A percentile compares a stretch with the other conserved stretches of the same genome.
Conservation (phyloP, 1,284 basidiomycete genomes). For the Tilletia horrida region DNA sequence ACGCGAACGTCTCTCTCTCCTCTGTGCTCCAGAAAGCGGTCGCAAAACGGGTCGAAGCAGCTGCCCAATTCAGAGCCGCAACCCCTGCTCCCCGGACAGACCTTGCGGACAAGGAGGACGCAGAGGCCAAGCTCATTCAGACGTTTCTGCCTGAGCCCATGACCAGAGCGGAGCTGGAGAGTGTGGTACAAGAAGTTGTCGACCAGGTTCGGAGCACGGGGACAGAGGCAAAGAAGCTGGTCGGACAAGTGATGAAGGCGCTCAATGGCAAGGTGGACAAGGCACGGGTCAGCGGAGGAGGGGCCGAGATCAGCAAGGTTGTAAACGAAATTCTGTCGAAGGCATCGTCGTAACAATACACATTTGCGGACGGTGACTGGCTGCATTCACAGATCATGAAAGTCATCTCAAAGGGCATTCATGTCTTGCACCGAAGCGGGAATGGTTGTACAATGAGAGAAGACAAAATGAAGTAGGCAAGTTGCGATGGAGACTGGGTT, state of each 20-base stretch:
- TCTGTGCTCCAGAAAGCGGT: constrained; percentile 39
- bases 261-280: constrained; percentile 8
- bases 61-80: constrained; percentile 36
- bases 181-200: constrained; percentile 9
- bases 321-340: not conserved
- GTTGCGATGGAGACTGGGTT: too few species aligned
- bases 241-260: constrained; percentile 9
- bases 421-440: too few species aligned
- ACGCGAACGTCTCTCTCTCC: constrained; percentile 22
- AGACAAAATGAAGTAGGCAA: too few species aligned
- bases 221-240: constrained; percentile 4
- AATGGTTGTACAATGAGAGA: too few species aligned
- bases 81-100: constrained; percentile 37
- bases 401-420: too few species aligned
- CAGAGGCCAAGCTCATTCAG: constrained; percentile 33
- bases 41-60: constrained; percentile 35
- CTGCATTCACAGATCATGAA: too few species aligned
- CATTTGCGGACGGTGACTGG: not conserved
- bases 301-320: constrained; percentile 7
- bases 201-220: constrained; percentile 9
- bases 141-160: constrained; percentile 34
- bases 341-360: too few species aligned
- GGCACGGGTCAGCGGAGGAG: constrained; percentile 8
- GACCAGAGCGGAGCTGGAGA: constrained; percentile 17
- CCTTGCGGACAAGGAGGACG: constrained; percentile 42